Base-by-base conservation (phyloP, 495 filamentous ascomycete species). In the Oleoguttula mirabilis region DNA sequence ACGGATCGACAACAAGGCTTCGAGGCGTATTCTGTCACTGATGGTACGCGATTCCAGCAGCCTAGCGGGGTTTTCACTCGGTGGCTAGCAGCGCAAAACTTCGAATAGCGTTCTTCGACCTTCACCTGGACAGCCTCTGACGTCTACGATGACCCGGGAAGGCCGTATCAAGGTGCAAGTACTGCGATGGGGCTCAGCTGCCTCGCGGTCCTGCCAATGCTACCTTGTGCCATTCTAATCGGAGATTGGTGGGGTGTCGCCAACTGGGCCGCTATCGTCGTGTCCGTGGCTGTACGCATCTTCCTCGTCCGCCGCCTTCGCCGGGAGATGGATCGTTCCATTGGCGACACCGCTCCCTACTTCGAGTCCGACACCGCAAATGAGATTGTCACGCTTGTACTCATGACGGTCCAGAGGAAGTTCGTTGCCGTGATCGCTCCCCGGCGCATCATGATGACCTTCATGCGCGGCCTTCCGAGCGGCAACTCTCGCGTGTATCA, bases 61-160 rank as follows among this genome's bases (percentile, higher is more conserved):
- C 21, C 36, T n/a, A 36, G 17, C 14, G 40, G 37, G 19, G 44
- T 40, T 40, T 48, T 48, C 23, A 36, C 39, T 2, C 25, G 45
- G 10, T 48, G 45, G 45, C 11, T 44, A 12, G 7, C 31, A n/a
- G 8, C 15, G n/a, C 44, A 47, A 17, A 41, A 14, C 10, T 43
- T 14, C 10, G 10, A 23, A 19, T 7, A 28, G 7, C 14, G 11
- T 10, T 19, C 35, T 20, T 19, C 35, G 6, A 22, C 21, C 17
- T 37, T 37, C 19, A 12, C 6, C 19, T 37, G 35, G 35, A 5
- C 6, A 3, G 15, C 21, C 11, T 3, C 19, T 7, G 35, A 21
- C 11, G 21, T 19, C 11, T 17, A 12, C 14, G 14, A 17, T 20
- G 6, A 5, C 6, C 5, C 21, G 4, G 19, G 16, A 6, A n/a